Evolutionary conservation across 805 yeast genomes (phyloP).

Genomic region (Saccharomycopsis sp.): DNA sequence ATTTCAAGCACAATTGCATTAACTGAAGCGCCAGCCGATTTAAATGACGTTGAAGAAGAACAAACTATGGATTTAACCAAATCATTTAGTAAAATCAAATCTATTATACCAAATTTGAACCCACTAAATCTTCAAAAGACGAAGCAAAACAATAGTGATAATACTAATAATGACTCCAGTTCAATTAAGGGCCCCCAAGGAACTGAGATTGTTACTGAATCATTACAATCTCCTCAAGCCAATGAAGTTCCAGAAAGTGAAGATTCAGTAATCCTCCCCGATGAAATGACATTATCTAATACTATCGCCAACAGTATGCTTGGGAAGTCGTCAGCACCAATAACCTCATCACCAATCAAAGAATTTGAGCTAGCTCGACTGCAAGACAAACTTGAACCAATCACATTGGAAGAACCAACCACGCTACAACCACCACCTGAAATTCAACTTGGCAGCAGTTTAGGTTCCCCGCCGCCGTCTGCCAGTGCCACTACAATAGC

Average conservation of each 20-base stretch:
- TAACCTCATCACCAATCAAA: conserved; percentile 21
- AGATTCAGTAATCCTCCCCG: conserved; percentile 15
- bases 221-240: background rate
- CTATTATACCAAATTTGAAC: background rate
- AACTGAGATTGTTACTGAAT: background rate
- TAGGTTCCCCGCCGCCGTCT: background rate
- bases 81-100: conserved; percentile 14
- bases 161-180: background rate
- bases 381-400: background rate
- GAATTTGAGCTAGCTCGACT: background rate
- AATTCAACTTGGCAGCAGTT: background rate
- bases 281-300: conserved; percentile 19
- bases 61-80: conserved; percentile 26
- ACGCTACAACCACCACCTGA: background rate
- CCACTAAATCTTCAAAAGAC: background rate
- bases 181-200: no score
- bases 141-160: background rate
- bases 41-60: conserved; percentile 19
- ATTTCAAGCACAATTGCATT: background rate
- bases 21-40: background rate
- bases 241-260: conserved; percentile 6
- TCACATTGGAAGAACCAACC: background rate
- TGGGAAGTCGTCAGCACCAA: conserved; percentile 12
- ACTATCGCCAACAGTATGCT: conserved; percentile 19
- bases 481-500: background rate